Conservation (phyloP, 768 basidiomycete species). For the Hygrocybe coccinea region DNA sequence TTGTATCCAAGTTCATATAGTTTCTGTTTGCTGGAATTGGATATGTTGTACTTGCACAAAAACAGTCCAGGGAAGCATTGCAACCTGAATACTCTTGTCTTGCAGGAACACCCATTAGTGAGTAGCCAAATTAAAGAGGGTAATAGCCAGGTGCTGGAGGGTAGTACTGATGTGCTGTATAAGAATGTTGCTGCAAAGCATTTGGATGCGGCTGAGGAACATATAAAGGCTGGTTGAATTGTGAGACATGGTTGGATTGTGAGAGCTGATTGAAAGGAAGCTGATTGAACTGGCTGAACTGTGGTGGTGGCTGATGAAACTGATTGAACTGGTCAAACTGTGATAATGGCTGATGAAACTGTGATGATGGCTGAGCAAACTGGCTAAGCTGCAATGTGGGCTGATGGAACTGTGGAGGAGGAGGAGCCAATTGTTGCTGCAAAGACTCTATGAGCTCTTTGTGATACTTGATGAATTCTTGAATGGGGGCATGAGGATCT, state of each 20-base stretch:
- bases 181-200: too few species aligned
- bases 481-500: background rate
- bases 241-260: background rate
- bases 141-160: background rate
- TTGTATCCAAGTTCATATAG: background rate
- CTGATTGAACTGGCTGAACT: too few species aligned
- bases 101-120: too few species aligned
- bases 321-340: too few species aligned
- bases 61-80: background rate
- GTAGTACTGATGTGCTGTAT: background rate
- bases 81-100: too few species aligned
- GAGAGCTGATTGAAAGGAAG: background rate
- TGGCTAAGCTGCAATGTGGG: background rate
- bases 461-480: background rate
- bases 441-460: background rate
- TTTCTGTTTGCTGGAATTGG: background rate
- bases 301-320: too few species aligned
- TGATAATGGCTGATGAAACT: too few species aligned
- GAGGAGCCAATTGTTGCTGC: background rate
- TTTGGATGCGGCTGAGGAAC: background rate
- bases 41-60: constrained; percentile 1
- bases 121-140: too few species aligned
- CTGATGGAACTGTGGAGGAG: background rate
- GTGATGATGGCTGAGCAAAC: too few species aligned
- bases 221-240: background rate